These are phyloP conservation scores for Davidsoniella eucalypti DNA, from an alignment of 2,329 filamentous ascomycete genomes.

Conservation along the genomic window DNA sequence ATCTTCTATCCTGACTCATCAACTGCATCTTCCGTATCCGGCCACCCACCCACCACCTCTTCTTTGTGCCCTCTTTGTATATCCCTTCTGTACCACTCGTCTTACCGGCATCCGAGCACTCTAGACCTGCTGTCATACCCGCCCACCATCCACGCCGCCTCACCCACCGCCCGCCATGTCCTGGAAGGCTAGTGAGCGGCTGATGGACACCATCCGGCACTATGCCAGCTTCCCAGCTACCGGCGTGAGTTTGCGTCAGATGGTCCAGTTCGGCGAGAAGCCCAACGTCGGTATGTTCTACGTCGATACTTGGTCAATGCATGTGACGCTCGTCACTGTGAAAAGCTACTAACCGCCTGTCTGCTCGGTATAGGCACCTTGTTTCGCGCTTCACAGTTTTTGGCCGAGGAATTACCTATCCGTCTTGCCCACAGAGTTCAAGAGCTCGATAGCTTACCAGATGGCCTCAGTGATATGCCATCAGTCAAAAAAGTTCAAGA, in stretches of 20 bases:
- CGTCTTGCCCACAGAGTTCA: conserved; percentile 90
- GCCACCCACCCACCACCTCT: no score
- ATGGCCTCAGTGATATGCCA: conserved; percentile 95
- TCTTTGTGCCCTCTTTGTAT: not conserved
- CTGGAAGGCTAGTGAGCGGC: conserved; percentile 76
- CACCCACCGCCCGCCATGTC: conserved; percentile 45
- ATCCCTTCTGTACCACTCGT: not conserved
- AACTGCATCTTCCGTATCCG: not conserved
- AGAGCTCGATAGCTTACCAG: conserved; percentile 79
- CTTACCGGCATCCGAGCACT: not conserved
- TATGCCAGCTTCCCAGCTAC: conserved; percentile 96
- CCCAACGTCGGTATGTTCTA: conserved; percentile 63
- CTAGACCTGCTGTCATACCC: not conserved
- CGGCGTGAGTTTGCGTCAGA: conserved; percentile 88
- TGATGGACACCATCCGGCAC: conserved; percentile 96
- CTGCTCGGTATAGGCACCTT: conserved; percentile 51
- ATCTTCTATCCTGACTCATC: no score
- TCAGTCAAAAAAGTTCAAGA: conserved; percentile 90
- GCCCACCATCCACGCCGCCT: not conserved
- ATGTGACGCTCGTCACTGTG: not conserved
- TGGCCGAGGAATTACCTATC: conserved; percentile 95
- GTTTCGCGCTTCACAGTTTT: conserved; percentile 94
- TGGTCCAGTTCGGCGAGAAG: conserved; percentile 96
- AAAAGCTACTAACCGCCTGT: conserved; percentile 1
- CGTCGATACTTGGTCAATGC: not conserved